Evolutionary conservation across 2,329 filamentous ascomycete species (phyloP).

Genomic region (Neonectria ditissima): DNA sequence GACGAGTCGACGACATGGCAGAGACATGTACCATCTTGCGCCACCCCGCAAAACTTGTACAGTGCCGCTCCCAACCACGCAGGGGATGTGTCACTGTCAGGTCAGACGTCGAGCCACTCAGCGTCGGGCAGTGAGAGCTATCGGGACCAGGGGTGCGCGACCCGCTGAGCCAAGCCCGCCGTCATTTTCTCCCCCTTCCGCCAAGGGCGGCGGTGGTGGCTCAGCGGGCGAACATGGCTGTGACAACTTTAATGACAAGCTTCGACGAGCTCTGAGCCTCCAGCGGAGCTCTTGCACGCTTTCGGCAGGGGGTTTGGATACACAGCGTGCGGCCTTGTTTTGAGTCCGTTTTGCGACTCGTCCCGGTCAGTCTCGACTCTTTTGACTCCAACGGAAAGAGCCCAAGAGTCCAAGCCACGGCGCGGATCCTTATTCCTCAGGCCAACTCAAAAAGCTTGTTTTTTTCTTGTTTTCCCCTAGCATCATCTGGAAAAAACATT

Average conservation of each 20-base stretch:
- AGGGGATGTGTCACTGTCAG: constrained; percentile 10
- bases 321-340: constrained; percentile 20
- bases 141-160: not conserved
- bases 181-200: not conserved
- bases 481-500: not conserved
- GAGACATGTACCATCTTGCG: not conserved
- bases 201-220: constrained; percentile 16
- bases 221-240: constrained; percentile 10
- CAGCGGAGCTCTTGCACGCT: constrained; percentile 13
- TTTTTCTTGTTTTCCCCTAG: not conserved
- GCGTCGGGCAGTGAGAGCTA: constrained; percentile 1
- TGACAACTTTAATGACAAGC: not conserved
- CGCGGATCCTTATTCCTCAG: not conserved
- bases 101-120: not conserved
- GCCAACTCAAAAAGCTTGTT: constrained; percentile 8
- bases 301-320: not conserved
- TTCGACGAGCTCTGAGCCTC: not conserved
- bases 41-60: not conserved
- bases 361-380: constrained; percentile 16
- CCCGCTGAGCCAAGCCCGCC: not conserved
- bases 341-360: not conserved
- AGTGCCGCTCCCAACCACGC: not conserved
- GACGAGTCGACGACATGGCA: not conserved
- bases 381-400: constrained; percentile 1
- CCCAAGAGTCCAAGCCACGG: not conserved